Percentiles rank a stretch among this genome's conserved stretches.
Evolutionary conservation across 2,329 filamentous ascomycete genomes (phyloP).

Genomic region (Zymoseptoria pseudotritici): DNA sequence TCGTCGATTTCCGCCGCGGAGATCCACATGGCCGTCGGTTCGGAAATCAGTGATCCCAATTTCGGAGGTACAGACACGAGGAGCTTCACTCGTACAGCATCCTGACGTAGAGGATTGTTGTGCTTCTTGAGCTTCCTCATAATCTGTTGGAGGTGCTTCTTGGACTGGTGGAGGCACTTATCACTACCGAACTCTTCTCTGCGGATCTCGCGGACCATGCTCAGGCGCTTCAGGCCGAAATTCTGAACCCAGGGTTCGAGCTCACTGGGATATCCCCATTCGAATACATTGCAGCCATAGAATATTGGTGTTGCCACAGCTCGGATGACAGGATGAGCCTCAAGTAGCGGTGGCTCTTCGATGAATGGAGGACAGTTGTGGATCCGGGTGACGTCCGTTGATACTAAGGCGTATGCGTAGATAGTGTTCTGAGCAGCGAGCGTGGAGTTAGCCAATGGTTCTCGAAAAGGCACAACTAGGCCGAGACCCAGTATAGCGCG

Average conservation of each 20-base stretch:
- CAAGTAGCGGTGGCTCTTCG: not conserved
- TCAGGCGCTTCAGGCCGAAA: not conserved
- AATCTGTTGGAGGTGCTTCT: not conserved
- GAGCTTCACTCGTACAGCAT: not conserved
- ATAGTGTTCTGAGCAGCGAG: conserved; percentile 3
- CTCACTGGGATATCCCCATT: not conserved
- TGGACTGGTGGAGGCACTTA: not conserved
- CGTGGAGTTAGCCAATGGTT: too few relatives aligned
- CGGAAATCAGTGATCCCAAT: not conserved
- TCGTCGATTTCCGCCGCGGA: not conserved
- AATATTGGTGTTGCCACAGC: not conserved
- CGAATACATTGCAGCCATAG: not conserved
- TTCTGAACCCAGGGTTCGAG: too few relatives aligned
- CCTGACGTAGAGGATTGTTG: not conserved
- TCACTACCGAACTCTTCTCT: not conserved
- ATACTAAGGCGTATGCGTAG: conserved; percentile 9
- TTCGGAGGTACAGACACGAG: not conserved
- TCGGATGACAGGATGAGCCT: not conserved
- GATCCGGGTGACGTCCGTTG: not conserved
- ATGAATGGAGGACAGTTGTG: too few relatives aligned
- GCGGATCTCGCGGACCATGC: not conserved
- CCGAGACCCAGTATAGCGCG: too few relatives aligned
- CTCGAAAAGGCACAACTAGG: too few relatives aligned
- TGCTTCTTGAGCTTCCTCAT: not conserved
- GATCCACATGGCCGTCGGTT: not conserved